Conservation (phyloP, 805 yeast species). For the Suhomyces vadensis region DNA sequence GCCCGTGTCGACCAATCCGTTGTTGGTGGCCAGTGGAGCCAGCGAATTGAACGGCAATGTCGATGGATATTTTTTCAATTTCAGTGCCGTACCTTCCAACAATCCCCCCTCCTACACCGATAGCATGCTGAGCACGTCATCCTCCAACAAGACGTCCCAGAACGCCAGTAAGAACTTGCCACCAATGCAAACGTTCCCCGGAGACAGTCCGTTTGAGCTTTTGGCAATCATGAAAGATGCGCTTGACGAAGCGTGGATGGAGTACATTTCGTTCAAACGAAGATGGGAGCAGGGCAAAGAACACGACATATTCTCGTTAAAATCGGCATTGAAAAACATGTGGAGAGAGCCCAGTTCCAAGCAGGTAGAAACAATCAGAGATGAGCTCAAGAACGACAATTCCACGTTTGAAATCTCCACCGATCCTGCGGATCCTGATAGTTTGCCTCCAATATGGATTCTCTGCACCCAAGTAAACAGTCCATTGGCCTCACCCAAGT, state of each 20-base stretch:
- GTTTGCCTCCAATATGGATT: conserved; percentile 65
- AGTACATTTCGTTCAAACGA: conserved; percentile 54
- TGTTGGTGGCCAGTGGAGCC: conserved; percentile 77
- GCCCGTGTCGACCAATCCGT: conserved; percentile 64
- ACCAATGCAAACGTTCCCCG: conserved; percentile 12
- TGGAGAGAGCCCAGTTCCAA: conserved; percentile 48
- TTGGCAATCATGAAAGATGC: conserved; percentile 53
- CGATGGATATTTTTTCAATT: conserved; percentile 72
- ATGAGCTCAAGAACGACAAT: conserved; percentile 33
- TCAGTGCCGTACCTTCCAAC: conserved; percentile 64
- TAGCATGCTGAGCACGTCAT: conserved; percentile 7
- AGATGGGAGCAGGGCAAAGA: conserved; percentile 67
- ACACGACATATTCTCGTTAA: conserved; percentile 62
- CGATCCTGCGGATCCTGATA: conserved; percentile 36
- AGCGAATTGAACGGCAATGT: conserved; percentile 72
- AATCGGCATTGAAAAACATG: conserved; percentile 55
- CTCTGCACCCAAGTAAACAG: conserved; percentile 64
- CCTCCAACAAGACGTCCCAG: neutral
- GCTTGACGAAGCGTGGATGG: conserved; percentile 73
- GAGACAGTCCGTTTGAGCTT: conserved; percentile 33
- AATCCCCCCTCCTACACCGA: conserved; percentile 61
- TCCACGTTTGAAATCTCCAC: conserved; percentile 25
- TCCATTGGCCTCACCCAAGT: conserved; percentile 57
- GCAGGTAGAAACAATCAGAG: conserved; percentile 21
- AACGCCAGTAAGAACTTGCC: conserved; percentile 9